Evolutionary conservation across 805 yeast genomes (phyloP).

Genomic region (Cephaloascus fragrans): DNA sequence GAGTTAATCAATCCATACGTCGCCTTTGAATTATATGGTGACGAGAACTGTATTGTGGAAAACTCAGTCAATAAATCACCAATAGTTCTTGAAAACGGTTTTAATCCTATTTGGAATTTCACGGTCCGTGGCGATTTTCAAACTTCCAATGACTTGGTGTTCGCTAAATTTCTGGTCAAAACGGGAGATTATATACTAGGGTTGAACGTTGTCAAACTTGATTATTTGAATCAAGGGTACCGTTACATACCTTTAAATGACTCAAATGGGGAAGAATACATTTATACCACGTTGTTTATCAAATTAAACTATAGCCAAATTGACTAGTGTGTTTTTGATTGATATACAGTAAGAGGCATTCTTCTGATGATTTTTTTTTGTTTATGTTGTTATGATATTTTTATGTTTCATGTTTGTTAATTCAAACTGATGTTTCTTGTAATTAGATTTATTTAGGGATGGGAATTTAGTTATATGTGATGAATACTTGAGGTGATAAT

Average conservation of each 20-base stretch:
- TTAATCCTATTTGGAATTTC: constrained; percentile 78
- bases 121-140: constrained; percentile 32
- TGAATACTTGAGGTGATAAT: not conserved
- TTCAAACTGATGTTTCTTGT: no score
- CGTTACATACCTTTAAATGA: constrained; percentile 75
- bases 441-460: no score
- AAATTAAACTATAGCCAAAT: constrained; percentile 14
- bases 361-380: no score
- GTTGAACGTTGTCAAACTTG: constrained; percentile 46
- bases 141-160: constrained; percentile 36
- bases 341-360: no score
- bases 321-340: not conserved
- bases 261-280: constrained; percentile 65
- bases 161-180: constrained; percentile 44
- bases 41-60: not conserved
- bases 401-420: no score
- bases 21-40: constrained; percentile 49
- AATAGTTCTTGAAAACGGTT: constrained; percentile 51
- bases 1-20: constrained; percentile 49
- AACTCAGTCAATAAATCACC: not conserved
- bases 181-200: constrained; percentile 40
- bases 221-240: constrained; percentile 67
- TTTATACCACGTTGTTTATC: constrained; percentile 42
- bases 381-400: no score
- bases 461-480: no score